Conservation (phyloP, 345 rosid species). For the Capsella bursapastoris region DNA sequence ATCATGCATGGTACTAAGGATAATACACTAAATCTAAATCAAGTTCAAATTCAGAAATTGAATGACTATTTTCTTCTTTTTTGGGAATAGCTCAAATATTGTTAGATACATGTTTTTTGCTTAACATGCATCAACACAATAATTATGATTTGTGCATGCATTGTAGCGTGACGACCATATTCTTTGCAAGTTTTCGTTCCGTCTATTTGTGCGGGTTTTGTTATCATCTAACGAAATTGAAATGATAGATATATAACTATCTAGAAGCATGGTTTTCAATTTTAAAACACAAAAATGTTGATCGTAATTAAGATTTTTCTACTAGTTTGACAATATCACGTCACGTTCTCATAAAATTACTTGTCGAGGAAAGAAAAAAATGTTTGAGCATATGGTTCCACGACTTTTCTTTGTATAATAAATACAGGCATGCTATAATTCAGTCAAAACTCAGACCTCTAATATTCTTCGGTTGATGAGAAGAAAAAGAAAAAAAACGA, state of each 20-base stretch:
- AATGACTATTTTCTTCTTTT: too few species aligned
- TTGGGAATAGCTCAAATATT: too few species aligned
- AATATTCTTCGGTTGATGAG: conserved; percentile 6
- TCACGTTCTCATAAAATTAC: neutral
- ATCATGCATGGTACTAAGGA: too few species aligned
- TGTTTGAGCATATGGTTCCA: conserved; percentile 10
- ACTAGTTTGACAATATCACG: conserved; percentile 4
- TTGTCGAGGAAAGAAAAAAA: neutral
- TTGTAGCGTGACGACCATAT: neutral
- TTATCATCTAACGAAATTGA: conserved; percentile 16
- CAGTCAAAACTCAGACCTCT: conserved; percentile 20
- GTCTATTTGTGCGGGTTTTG: neutral
- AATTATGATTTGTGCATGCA: neutral
- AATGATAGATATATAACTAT: neutral
- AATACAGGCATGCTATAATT: neutral
- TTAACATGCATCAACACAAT: neutral
- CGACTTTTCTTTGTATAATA: neutral
- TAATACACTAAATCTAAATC: too few species aligned
- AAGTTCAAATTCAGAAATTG: neutral
- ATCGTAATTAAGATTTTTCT: conserved; percentile 8
- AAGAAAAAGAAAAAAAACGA: neutral
- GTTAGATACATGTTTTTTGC: neutral
- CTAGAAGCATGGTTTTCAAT: conserved; percentile 1
- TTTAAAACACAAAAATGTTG: neutral
- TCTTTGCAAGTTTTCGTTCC: neutral